Percentiles rank a stretch among this genome's conserved stretches.
Evolutionary conservation across 768 basidiomycete genomes (phyloP).

Genomic region (Boletus subparvulus): DNA sequence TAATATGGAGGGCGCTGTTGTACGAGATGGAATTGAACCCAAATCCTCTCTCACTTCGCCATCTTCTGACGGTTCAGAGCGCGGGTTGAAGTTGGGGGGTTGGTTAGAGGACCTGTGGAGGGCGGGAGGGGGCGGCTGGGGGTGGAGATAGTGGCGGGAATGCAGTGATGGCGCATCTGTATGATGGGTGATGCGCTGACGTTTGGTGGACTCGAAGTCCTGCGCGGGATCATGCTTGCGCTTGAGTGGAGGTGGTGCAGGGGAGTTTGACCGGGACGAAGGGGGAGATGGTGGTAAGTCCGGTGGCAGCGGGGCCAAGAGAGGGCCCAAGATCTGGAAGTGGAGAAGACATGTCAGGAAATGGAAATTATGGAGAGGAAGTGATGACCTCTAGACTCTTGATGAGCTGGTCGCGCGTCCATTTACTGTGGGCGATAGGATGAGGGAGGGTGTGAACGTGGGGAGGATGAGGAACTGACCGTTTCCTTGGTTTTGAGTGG

Average conservation of each 20-base stretch:
- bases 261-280: conserved; percentile 43
- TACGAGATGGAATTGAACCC: conserved; percentile 17
- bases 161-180: conserved; percentile 29
- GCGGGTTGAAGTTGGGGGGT: conserved; percentile 24
- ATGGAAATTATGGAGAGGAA: background rate
- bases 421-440: conserved; percentile 31
- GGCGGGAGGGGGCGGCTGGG: conserved; percentile 23
- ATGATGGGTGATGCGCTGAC: conserved; percentile 28
- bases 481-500: conserved; percentile 32
- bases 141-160: conserved; percentile 30
- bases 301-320: conserved; percentile 42
- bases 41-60: conserved; percentile 47
- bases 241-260: conserved; percentile 35
- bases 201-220: conserved; percentile 31
- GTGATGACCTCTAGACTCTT: conserved; percentile 40
- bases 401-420: conserved; percentile 40
- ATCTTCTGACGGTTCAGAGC: conserved; percentile 46
- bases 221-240: conserved; percentile 36
- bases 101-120: conserved; percentile 23
- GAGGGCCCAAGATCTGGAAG: conserved; percentile 41
- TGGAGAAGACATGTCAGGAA: conserved; percentile 17
- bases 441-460: conserved; percentile 20
- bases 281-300: conserved; percentile 48
- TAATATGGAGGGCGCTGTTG: conserved; percentile 33
- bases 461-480: conserved; percentile 25